These are phyloP conservation scores for Auriculariales sp. DNA, from an alignment of 768 basidiomycete genomes.

Conservation along the genomic window DNA sequence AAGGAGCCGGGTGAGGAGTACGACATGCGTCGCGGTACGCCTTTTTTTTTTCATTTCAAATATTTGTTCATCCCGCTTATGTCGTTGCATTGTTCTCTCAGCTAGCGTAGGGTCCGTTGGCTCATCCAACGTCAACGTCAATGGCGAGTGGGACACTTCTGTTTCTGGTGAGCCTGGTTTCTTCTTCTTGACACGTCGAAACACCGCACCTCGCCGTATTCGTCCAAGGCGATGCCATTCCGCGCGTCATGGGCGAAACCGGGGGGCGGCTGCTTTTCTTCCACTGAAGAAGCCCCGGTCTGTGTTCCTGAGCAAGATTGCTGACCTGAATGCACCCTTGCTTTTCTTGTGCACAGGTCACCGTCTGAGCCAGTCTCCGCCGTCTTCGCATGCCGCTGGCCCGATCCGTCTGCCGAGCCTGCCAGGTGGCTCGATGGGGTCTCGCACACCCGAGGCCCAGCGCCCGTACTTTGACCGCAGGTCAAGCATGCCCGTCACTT, in stretches of 20 bases:
- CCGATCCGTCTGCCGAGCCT: constrained; percentile 1
- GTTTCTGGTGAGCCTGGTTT: neutral
- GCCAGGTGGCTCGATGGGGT: neutral
- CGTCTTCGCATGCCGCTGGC: neutral
- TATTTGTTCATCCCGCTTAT: no score
- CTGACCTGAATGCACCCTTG: no score
- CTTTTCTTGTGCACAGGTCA: no score
- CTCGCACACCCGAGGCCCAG: neutral
- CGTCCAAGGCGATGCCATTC: neutral
- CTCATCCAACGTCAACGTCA: constrained; percentile 27
- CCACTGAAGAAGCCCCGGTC: constrained; percentile 1
- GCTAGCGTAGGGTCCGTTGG: constrained; percentile 4
- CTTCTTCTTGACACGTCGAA: no score
- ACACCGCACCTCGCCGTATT: neutral
- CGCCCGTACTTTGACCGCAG: neutral
- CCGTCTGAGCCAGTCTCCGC: neutral
- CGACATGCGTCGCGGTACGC: constrained; percentile 12
- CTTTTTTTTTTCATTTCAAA: constrained; percentile 14
- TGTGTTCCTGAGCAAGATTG: neutral
- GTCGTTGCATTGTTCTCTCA: no score
- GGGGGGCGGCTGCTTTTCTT: no score
- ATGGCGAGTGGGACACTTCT: constrained; percentile 70
- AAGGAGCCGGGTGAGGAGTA: constrained; percentile 39
- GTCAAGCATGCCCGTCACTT: neutral
- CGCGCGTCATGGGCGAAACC: no score